Evolutionary conservation across 2,329 filamentous ascomycete species (phyloP), one percentile per base, ranked within the genome.

Genomic region (Colletotrichum echinochloae): DNA sequence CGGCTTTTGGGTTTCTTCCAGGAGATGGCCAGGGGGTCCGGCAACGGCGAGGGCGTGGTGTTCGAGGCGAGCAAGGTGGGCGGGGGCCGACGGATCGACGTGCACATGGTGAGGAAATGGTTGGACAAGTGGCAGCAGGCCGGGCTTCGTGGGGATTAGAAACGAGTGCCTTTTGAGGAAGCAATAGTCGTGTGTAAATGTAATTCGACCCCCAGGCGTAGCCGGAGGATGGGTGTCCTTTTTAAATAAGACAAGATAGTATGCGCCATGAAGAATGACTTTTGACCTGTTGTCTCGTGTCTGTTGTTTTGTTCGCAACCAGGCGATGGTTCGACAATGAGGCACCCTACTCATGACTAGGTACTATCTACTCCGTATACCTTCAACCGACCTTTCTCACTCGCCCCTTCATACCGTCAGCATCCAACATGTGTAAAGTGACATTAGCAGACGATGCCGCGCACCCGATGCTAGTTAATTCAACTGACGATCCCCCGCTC

Each of bases 391-490:
- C 37, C 37, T 16, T 16, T 39, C 2, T 39, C 37, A 39, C 4
- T n/a, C n/a, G n/a, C n/a, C n/a, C 37, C 18, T 18, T 16, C 37
- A 14, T 1, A 6, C 18, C 37, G 14, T 39, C 14, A 39, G 5
- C 37, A 16, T 9, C 37, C 4, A 39, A 16, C 37, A 39, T 18
- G 14, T 39, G 1, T 39, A 75, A 74, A 18, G 62, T 83, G 70
- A 72, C 76, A 3, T 73, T 82, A 7, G 76, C 77, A 7, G 81
- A 81, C 5, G 81, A 83, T 48, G 79, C 81, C 0, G 80, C 81
- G 0, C 80, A 82, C n/a, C n/a, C n/a, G n/a, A n/a, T n/a, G n/a
- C n/a, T n/a, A n/a, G n/a, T n/a, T n/a, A n/a, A n/a, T 60, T 30
- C 18, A 11, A 11, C 6, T 37, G 35, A 37, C 30, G n/a, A n/a